Base-by-base conservation (phyloP, 257 asterid genomes). In the Fraxinus americana region DNA sequence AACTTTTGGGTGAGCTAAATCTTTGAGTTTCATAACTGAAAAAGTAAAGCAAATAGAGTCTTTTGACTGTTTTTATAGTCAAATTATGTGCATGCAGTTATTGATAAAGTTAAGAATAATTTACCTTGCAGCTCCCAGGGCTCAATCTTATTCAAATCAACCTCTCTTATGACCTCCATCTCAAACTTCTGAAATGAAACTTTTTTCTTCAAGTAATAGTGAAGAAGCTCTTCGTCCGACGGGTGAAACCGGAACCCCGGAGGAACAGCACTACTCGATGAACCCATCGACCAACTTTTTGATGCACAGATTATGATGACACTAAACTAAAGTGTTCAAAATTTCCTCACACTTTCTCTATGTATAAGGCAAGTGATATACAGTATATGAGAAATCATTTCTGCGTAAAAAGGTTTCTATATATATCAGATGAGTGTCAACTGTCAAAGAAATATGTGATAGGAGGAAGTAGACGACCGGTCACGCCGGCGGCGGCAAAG, bases 111-210 rank as follows among this genome's bases (percentile, higher is more conserved):
- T 38, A 38, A 38, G 41, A 38, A 38, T 38, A 38, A 7, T 38
- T 12, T 86, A 94, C 98, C 98, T 89, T 94, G 97, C 52, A 94
- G 87, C 5, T 92, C 97, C 98, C 98, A 94, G 1, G 98, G 98
- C 83, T 94, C 98, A 1, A 89, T 83, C 86, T 94, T 94, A 75
- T 94, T 94, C 77, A 94, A 85, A 86, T 94, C 98, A 7, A 94
- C 85, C 77, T 94, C 98, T 75, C 97, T 79, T 9, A 94, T 90
- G 34, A 94, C 98, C 59, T 94, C 98, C 98, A 94, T 92, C 57
- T 94, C 97, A 63, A 94, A 94, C 90, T 91, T 94, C 19, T 94
- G 94, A 74, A 88, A 94, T 0, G 93, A 85, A n/a, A 92, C 36
- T 79, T 94, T 94, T 91, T 91, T 92, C 93, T 86, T 92, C 88